These are phyloP conservation scores for Echinosophora koreensis DNA, from an alignment of 306 rosid species.

Conservation along the genomic window DNA sequence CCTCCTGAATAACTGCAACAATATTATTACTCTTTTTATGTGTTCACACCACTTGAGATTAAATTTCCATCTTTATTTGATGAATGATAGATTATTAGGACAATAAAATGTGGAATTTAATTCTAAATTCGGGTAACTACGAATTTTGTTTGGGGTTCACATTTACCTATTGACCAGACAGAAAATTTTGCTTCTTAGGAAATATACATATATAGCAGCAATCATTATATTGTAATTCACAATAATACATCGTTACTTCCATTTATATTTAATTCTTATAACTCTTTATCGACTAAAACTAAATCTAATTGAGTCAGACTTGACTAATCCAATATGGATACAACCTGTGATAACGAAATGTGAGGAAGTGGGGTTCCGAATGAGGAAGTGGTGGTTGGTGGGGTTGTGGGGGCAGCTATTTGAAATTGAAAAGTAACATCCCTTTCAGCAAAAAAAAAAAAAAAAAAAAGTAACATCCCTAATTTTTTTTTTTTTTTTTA, in stretches of 20 bases:
- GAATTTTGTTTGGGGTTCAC: not conserved
- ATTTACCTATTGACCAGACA: not conserved
- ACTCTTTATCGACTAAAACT: not conserved
- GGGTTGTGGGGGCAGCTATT: not conserved
- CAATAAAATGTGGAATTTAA: not conserved
- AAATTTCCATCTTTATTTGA: too few species aligned
- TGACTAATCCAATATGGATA: constrained; percentile 11
- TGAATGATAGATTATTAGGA: too few species aligned
- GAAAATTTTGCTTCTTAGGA: not conserved
- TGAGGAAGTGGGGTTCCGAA: constrained; percentile 14
- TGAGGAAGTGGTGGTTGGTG: constrained; percentile 37
- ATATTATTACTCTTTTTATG: too few species aligned
- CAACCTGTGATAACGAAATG: not conserved
- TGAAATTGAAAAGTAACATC: constrained; percentile 36
- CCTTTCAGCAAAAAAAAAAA: too few species aligned
- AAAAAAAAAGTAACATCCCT: too few species aligned
- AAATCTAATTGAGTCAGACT: not conserved
- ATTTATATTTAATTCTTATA: not conserved
- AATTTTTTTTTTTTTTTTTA: too few species aligned
- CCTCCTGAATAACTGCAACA: too few species aligned
- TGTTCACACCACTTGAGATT: too few species aligned
- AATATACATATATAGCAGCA: not conserved
- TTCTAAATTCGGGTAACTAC: not conserved
- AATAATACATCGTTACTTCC: not conserved
- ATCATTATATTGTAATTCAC: not conserved